Conservation (phyloP, 139 green algal species). For the Coelastrella sp. region DNA sequence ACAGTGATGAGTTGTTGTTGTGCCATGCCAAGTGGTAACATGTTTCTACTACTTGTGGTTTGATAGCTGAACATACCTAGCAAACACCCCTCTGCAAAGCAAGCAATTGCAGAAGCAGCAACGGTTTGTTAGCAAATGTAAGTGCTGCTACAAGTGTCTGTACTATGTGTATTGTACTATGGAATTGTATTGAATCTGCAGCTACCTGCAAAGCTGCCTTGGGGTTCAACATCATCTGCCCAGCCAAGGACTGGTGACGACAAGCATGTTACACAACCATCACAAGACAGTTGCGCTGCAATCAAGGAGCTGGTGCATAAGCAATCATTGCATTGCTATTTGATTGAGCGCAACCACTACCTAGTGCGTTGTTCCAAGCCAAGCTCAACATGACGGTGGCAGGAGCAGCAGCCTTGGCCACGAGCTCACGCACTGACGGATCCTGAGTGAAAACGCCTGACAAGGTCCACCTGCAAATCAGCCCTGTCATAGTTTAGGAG, state of each 20-base stretch:
- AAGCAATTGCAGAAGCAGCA: background rate
- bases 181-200: too few relatives aligned
- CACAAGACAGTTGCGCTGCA: background rate
- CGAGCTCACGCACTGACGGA: conserved; percentile 20
- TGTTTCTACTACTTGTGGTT: background rate
- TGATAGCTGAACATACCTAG: conserved; percentile 19
- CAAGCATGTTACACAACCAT: too few relatives aligned
- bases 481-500: background rate
- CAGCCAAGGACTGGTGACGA: too few relatives aligned
- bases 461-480: conserved; percentile 16
- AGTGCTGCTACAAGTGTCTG: background rate
- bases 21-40: too few relatives aligned
- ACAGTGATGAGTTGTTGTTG: too few relatives aligned
- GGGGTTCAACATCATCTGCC: too few relatives aligned
- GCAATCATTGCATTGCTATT: too few relatives aligned
- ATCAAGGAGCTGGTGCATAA: too few relatives aligned
- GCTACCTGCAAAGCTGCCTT: too few relatives aligned
- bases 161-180: too few relatives aligned
- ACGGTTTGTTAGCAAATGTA: background rate
- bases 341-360: background rate
- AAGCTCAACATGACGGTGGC: conserved; percentile 47
- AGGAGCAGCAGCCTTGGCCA: conserved; percentile 23
- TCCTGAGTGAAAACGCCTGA: conserved; percentile 41
- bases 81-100: conserved; percentile 38
- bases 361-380: conserved; percentile 54